Percentiles rank a stretch among this genome's conserved stretches.
phyloP scores from a whole-genome alignment of 2,329 filamentous ascomycete species.

The Xylariaceae sp. region DNA sequence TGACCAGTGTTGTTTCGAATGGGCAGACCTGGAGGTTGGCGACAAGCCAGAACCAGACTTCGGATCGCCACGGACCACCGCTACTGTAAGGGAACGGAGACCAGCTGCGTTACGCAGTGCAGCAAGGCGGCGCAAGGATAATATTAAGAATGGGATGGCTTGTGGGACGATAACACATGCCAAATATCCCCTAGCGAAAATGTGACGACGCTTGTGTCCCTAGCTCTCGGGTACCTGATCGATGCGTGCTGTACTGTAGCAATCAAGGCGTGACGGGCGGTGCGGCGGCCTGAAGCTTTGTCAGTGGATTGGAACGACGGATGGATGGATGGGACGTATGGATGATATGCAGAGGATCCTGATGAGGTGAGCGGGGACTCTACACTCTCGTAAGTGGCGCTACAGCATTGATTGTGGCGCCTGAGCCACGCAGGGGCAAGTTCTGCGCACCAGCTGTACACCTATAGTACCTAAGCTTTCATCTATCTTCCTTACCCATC shows the following conservation, averaged over 20 bases:
- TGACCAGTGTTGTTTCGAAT: background rate
- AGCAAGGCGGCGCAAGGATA: constrained; percentile 19
- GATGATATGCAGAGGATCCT: constrained; percentile 15
- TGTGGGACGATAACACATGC: constrained; percentile 29
- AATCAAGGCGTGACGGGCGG: constrained; percentile 10
- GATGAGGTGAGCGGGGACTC: background rate
- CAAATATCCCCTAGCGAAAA: constrained; percentile 20
- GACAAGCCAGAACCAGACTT: no score
- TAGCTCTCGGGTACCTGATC: constrained; percentile 15
- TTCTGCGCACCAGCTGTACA: no score
- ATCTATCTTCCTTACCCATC: no score
- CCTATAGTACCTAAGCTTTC: no score
- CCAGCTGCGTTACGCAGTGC: constrained; percentile 36
- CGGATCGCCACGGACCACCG: constrained; percentile 1
- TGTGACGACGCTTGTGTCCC: constrained; percentile 24
- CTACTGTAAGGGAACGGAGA: constrained; percentile 18
- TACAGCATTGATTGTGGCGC: no score
- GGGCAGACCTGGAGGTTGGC: background rate
- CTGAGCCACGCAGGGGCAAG: no score
- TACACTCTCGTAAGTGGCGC: no score
- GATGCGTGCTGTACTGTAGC: constrained; percentile 7
- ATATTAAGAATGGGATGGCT: constrained; percentile 12
- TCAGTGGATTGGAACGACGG: constrained; percentile 17
- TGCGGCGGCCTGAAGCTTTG: constrained; percentile 14
- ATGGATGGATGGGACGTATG: constrained; percentile 4